These are phyloP conservation scores for Collybia nuda DNA, from an alignment of 768 basidiomycete genomes.

Conservation along the genomic window DNA sequence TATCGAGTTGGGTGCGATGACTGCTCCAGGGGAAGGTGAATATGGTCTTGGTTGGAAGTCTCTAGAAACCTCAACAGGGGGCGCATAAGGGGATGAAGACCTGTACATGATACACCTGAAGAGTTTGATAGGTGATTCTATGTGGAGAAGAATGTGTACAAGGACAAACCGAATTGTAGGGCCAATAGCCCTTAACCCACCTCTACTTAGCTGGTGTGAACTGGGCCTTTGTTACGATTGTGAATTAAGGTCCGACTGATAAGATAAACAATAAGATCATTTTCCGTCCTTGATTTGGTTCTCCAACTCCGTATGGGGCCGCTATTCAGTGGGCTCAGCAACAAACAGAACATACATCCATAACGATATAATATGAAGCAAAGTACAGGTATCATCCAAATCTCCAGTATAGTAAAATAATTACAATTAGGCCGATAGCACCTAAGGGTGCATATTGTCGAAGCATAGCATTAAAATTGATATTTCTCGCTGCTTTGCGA, in stretches of 20 bases:
- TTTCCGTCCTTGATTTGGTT: too few species aligned
- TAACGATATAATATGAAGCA: slow-evolving; percentile 7
- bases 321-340: neutral
- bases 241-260: too few species aligned
- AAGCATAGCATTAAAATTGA: slow-evolving; percentile 91
- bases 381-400: slow-evolving; percentile 49
- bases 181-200: slow-evolving; percentile 2
- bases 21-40: slow-evolving; percentile 18
- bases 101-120: slow-evolving; percentile 27
- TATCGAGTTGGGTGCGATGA: slow-evolving; percentile 65
- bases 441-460: slow-evolving; percentile 95
- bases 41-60: slow-evolving; percentile 11
- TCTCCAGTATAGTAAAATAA: slow-evolving; percentile 80
- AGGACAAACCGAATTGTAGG: neutral
- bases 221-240: too few species aligned
- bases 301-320: too few species aligned
- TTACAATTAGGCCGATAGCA: slow-evolving; percentile 74
- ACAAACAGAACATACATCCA: slow-evolving; percentile 7
- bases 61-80: slow-evolving; percentile 9
- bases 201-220: neutral
- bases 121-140: slow-evolving; percentile 10
- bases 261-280: too few species aligned
- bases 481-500: slow-evolving; percentile 90
- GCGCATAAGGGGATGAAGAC: slow-evolving; percentile 27
- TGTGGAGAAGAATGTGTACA: neutral